Evolutionary conservation across 805 yeast species (phyloP).

Genomic region (Candida pini): DNA sequence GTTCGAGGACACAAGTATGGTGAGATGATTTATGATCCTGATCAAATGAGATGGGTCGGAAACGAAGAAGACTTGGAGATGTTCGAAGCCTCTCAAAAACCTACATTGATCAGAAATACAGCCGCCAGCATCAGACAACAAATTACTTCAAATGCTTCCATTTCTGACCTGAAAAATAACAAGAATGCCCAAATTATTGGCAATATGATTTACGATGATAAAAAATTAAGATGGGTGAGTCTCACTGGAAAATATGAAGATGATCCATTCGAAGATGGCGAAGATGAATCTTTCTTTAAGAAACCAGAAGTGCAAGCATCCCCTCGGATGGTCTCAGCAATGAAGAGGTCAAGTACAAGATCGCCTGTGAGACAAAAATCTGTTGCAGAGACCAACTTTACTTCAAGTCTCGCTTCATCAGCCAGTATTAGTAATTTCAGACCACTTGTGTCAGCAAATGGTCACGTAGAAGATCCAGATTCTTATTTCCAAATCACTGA

Average conservation of each 20-base stretch:
- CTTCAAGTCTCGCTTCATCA: conserved; percentile 1
- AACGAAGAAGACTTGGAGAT: conserved; percentile 51
- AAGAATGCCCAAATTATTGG: conserved; percentile 39
- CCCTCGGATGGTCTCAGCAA: too few species aligned
- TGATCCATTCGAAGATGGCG: conserved; percentile 46
- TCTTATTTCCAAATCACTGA: conserved; percentile 19
- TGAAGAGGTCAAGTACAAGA: too few species aligned
- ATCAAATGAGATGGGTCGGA: conserved; percentile 55
- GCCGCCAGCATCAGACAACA: conserved; percentile 17
- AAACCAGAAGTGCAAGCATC: too few species aligned
- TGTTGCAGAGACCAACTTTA: background rate
- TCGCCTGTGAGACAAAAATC: too few species aligned
- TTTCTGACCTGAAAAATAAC: conserved; percentile 8
- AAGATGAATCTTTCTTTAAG: too few species aligned
- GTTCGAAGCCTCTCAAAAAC: conserved; percentile 40
- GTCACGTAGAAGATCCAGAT: conserved; percentile 1
- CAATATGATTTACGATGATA: conserved; percentile 57
- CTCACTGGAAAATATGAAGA: conserved; percentile 35
- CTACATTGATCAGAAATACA: conserved; percentile 29
- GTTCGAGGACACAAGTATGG: conserved; percentile 29
- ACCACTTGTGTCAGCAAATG: background rate
- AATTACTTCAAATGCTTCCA: conserved; percentile 7
- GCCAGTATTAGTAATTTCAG: background rate
- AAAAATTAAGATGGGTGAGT: conserved; percentile 55
- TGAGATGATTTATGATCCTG: conserved; percentile 50